These are phyloP conservation scores for Immersiella caudata DNA, from an alignment of 495 filamentous ascomycete genomes.

Conservation along the genomic window DNA sequence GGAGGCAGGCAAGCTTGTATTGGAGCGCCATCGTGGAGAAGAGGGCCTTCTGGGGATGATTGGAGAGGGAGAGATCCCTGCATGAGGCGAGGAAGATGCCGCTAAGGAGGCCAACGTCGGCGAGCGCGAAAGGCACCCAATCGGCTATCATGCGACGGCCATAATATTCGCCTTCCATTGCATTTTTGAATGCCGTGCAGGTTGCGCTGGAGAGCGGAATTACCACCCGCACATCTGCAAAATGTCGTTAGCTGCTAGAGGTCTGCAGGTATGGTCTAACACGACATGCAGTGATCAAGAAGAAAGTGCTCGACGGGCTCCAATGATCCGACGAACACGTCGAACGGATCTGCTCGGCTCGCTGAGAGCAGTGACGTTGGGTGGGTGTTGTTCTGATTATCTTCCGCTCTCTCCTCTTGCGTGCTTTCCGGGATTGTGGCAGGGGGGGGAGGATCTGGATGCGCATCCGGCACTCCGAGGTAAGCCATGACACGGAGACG, in stretches of 20 bases:
- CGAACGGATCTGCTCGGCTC: slow-evolving; percentile 11
- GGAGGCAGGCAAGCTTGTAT: slow-evolving; percentile 19
- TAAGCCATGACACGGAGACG: not conserved
- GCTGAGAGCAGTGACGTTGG: not conserved
- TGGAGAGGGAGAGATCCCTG: slow-evolving; percentile 12
- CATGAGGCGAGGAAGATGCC: slow-evolving; percentile 10
- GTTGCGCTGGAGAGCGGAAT: not conserved
- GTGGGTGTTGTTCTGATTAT: not conserved
- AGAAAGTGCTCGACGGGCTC: slow-evolving; percentile 15
- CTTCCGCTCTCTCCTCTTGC: not conserved
- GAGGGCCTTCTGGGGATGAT: not conserved
- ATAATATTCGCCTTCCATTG: not conserved
- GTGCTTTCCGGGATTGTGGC: not conserved
- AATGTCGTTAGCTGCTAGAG: not conserved
- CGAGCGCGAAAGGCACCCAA: slow-evolving; percentile 14
- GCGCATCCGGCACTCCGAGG: not conserved
- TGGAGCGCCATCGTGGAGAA: slow-evolving; percentile 16
- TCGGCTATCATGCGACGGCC: not conserved
- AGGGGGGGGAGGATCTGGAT: not conserved
- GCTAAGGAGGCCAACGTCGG: slow-evolving; percentile 6
- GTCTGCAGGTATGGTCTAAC: not conserved
- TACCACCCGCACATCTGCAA: slow-evolving; percentile 14
- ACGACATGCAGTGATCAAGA: slow-evolving; percentile 12
- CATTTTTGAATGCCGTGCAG: not conserved
- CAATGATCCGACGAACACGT: not conserved